Conservation (phyloP, 345 rosid species). For the Salix dunnii region DNA sequence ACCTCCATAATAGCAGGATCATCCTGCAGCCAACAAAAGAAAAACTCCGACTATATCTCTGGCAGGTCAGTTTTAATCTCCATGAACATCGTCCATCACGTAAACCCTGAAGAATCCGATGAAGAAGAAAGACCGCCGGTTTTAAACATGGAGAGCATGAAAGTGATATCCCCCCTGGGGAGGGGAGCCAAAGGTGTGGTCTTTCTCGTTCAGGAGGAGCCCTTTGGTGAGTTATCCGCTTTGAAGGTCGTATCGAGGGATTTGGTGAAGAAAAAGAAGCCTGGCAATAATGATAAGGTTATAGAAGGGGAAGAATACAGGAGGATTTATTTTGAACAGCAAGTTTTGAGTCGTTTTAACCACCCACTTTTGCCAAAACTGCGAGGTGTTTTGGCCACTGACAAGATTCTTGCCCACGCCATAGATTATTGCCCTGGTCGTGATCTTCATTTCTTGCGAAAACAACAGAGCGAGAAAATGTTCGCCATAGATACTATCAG, state of each 20-base stretch:
- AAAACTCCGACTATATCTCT: too few relatives aligned
- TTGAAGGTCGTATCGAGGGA: slow-evolving; percentile 69
- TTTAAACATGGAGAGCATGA: slow-evolving; percentile 40
- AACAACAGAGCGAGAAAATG: slow-evolving; percentile 69
- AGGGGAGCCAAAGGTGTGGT: slow-evolving; percentile 93
- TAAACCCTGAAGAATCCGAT: background rate
- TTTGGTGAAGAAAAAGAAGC: slow-evolving; percentile 50
- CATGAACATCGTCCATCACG: slow-evolving; percentile 10
- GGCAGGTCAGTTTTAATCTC: too few relatives aligned
- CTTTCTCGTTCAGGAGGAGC: slow-evolving; percentile 48
- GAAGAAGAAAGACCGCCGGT: slow-evolving; percentile 15
- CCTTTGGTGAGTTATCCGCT: slow-evolving; percentile 42
- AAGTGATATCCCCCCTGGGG: slow-evolving; percentile 60
- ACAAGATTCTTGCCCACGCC: slow-evolving; percentile 70
- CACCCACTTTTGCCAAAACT: slow-evolving; percentile 80
- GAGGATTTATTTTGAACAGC: slow-evolving; percentile 65
- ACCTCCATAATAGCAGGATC: too few relatives aligned
- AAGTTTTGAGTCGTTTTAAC: slow-evolving; percentile 49
- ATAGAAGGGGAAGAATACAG: slow-evolving; percentile 33
- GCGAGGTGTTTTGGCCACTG: slow-evolving; percentile 61
- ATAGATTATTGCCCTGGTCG: slow-evolving; percentile 89
- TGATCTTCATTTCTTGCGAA: slow-evolving; percentile 51
- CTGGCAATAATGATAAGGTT: background rate
- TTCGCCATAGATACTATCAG: slow-evolving; percentile 69
- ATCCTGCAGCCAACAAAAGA: too few relatives aligned